Percentiles rank a stretch among this genome's conserved stretches.
Conservation (phyloP, 2,329 filamentous ascomycete genomes). For the Cercospora zeae-maydis region DNA sequence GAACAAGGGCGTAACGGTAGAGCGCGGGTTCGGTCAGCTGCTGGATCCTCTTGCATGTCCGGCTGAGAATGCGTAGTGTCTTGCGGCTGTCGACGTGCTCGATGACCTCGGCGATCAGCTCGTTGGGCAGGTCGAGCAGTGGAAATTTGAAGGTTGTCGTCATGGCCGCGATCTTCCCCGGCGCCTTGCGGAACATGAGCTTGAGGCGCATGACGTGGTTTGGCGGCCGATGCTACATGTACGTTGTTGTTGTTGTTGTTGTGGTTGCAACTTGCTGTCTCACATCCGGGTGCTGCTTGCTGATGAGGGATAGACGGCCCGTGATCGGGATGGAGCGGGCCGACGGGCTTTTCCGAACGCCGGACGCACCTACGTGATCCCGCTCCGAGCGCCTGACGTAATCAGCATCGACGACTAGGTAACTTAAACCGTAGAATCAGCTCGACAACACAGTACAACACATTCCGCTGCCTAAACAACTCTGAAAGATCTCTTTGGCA, state of each 20-base stretch:
- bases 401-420: no score
- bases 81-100: conserved; percentile 22
- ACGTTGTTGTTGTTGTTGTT: no score
- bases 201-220: conserved; percentile 10
- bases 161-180: conserved; percentile 16
- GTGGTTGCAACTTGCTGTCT: not conserved
- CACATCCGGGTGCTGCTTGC: no score
- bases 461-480: no score
- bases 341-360: no score
- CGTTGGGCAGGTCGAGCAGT: conserved; percentile 25
- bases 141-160: conserved; percentile 21
- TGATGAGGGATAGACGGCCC: no score
- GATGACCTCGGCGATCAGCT: conserved; percentile 24
- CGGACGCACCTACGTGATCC: no score
- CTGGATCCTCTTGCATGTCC: conserved; percentile 21
- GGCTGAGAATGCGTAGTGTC: conserved; percentile 16
- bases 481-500: no score
- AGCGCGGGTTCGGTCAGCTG: conserved; percentile 23
- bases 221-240: not conserved
- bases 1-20: conserved; percentile 21
- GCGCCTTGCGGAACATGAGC: conserved; percentile 8
- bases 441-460: no score
- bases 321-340: no score
- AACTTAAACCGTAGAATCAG: no score
- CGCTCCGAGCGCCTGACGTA: no score